These are phyloP conservation scores for Coniochaeta sp. DNA, from an alignment of 2,329 filamentous ascomycete genomes.

Conservation along the genomic window DNA sequence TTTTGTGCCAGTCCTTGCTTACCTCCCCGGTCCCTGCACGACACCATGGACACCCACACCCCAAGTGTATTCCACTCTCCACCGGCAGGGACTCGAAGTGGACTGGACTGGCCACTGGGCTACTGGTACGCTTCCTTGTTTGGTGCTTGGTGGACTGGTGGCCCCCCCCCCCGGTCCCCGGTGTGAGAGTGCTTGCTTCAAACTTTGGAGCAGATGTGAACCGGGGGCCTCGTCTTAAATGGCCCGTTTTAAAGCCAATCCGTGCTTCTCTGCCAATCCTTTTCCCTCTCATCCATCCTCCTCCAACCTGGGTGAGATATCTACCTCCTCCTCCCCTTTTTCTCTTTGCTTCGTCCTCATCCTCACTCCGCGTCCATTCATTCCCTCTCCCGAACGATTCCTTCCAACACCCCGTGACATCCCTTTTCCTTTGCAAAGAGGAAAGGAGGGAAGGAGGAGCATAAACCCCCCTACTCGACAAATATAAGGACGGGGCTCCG, in stretches of 20 bases:
- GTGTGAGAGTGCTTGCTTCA: background rate
- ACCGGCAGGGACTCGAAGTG: background rate
- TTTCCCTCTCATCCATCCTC: conserved; percentile 46
- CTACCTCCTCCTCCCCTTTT: conserved; percentile 29
- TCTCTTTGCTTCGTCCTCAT: conserved; percentile 15
- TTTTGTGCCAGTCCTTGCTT: background rate
- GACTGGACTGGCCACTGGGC: background rate
- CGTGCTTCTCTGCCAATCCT: conserved; percentile 46
- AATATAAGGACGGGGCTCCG: conserved; percentile 16
- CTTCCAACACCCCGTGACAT: conserved; percentile 30
- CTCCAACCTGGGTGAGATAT: conserved; percentile 37
- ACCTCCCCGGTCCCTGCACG: conserved; percentile 1
- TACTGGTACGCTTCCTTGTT: background rate
- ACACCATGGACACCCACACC: conserved; percentile 1
- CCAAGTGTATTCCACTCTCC: background rate
- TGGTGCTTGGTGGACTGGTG: background rate
- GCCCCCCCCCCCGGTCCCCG: background rate
- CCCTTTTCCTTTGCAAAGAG: conserved; percentile 18
- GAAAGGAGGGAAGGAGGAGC: conserved; percentile 26
- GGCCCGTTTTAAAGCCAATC: conserved; percentile 27
- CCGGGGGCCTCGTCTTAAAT: conserved; percentile 33
- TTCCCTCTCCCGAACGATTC: conserved; percentile 44
- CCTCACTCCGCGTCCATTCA: conserved; percentile 40
- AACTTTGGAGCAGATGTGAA: background rate
- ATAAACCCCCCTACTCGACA: conserved; percentile 15